Evolutionary conservation across 257 asterid species (phyloP).

Genomic region (Jacaranda copaia): DNA sequence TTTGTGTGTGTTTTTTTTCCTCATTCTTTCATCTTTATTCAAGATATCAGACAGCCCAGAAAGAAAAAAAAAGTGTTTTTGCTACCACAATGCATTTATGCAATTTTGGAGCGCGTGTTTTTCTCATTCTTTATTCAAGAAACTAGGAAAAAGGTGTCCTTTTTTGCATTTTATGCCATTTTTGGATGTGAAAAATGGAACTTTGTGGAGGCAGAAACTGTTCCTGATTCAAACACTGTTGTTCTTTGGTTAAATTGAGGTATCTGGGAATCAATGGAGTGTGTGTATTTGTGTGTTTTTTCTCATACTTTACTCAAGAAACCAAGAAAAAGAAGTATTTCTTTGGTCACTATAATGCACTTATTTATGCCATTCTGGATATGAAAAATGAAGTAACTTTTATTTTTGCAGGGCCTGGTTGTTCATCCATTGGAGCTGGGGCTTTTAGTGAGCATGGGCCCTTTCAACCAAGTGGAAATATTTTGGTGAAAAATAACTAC

Average conservation of each 20-base stretch:
- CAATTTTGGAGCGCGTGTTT: not conserved
- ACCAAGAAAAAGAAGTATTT: not conserved
- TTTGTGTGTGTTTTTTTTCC: not conserved
- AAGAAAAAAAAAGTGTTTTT: no score
- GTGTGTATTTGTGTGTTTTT: not conserved
- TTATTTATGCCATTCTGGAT: not conserved
- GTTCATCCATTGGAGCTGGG: conserved; percentile 76
- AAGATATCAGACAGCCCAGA: not conserved
- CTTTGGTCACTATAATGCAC: not conserved
- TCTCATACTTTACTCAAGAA: not conserved
- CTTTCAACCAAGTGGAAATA: conserved; percentile 55
- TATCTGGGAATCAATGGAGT: not conserved
- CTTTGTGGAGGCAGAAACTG: no score
- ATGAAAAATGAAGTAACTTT: not conserved
- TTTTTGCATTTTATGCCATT: no score
- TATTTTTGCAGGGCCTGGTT: conserved; percentile 62
- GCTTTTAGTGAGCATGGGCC: conserved; percentile 73
- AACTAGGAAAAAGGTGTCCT: not conserved
- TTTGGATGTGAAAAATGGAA: not conserved
- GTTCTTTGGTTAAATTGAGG: no score
- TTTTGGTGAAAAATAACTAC: conserved; percentile 54
- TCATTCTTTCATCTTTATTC: not conserved
- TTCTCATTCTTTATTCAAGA: conserved; percentile 3
- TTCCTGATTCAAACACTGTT: no score
- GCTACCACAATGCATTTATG: not conserved